A percentile compares a stretch with the other conserved stretches of the same genome.
phyloP scores from a whole-genome alignment of 192 early-diverging fungal genomes.

The Linnemannia elongata region DNA sequence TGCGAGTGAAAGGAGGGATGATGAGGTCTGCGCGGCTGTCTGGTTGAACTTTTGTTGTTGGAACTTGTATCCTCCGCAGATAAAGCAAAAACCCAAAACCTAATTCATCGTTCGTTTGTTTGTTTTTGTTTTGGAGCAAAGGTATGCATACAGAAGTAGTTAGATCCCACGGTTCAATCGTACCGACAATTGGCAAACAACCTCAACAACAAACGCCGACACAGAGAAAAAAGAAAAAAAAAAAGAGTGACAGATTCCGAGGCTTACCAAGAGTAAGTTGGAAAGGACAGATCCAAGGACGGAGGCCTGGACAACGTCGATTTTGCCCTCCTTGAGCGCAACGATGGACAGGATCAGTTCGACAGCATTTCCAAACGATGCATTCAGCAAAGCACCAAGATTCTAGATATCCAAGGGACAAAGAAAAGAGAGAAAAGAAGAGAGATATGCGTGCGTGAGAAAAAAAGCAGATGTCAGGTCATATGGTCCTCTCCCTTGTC shows the following conservation, averaged over 20 bases:
- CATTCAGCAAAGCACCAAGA: slow-evolving; percentile 86
- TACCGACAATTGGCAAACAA: background rate
- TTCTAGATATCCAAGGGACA: slow-evolving; percentile 49
- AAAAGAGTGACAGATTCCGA: background rate
- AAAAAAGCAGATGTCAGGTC: background rate
- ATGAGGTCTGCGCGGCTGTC: slow-evolving; percentile 82
- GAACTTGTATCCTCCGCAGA: slow-evolving; percentile 85
- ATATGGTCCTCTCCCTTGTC: background rate
- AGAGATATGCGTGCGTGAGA: background rate
- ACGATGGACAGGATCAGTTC: slow-evolving; percentile 88
- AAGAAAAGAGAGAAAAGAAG: background rate
- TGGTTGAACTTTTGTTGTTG: slow-evolving; percentile 78
- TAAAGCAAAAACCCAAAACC: slow-evolving; percentile 88
- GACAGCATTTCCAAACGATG: slow-evolving; percentile 89
- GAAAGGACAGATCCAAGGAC: slow-evolving; percentile 92
- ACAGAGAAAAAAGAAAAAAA: background rate
- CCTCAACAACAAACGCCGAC: background rate
- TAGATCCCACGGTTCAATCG: background rate
- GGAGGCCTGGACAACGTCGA: slow-evolving; percentile 90
- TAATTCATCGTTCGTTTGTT: background rate
- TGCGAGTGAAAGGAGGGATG: slow-evolving; percentile 75
- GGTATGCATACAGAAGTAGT: background rate
- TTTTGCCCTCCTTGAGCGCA: slow-evolving; percentile 82
- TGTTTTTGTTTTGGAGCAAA: background rate
- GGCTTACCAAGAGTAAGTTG: slow-evolving; percentile 80